These are phyloP conservation scores for Alternaria panax DNA, from an alignment of 2,329 filamentous ascomycete species.

Conservation along the genomic window DNA sequence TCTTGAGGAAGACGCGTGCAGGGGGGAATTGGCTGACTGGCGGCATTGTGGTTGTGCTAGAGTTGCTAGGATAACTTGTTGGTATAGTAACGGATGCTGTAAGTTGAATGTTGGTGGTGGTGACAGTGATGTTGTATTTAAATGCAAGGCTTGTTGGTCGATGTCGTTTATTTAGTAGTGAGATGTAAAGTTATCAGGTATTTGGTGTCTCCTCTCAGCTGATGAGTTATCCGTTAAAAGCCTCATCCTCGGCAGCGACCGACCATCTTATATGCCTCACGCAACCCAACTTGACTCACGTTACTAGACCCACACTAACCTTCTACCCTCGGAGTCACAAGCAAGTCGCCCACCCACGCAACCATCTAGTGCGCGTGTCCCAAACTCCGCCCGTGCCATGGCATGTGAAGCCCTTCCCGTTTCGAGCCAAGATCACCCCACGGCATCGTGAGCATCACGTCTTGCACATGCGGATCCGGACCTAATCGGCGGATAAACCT, in stretches of 20 bases:
- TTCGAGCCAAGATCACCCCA: slow-evolving; percentile 21
- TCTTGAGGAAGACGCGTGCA: slow-evolving; percentile 42
- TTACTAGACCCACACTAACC: slow-evolving; percentile 8
- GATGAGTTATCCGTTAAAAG: neutral
- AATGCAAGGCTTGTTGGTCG: neutral
- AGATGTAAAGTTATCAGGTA: neutral
- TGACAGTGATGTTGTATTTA: neutral
- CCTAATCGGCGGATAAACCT: slow-evolving; percentile 15
- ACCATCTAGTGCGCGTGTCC: neutral
- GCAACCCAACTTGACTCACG: neutral
- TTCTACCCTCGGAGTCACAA: slow-evolving; percentile 20
- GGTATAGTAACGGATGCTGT: neutral
- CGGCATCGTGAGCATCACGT: slow-evolving; percentile 17
- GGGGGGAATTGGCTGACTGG: slow-evolving; percentile 45
- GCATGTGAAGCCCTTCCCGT: slow-evolving; percentile 12
- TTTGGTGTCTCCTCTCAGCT: neutral
- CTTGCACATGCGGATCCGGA: slow-evolving; percentile 16
- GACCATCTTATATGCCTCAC: slow-evolving; percentile 8
- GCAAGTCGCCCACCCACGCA: neutral
- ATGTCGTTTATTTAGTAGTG: neutral
- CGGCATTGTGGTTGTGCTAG: slow-evolving; percentile 30
- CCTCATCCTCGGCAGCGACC: neutral
- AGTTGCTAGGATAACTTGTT: neutral
- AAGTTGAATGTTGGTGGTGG: neutral
- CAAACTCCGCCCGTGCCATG: neutral